Evolutionary conservation across 345 rosid species (phyloP).

Genomic region (rapeseed (Brassica napus)): Da-Ae NC_063446.1:2016001-2016500

Average conservation of each 20-base stretch:
- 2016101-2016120: conserved; percentile 25
- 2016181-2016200: conserved; percentile 82
- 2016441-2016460: conserved; percentile 89
- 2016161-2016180: neutral
- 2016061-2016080: conserved; percentile 60
- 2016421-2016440: conserved; percentile 90
- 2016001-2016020: conserved; percentile 39
- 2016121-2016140: neutral
- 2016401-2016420: conserved; percentile 48
- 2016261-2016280: conserved; percentile 96
- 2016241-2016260: conserved; percentile 98
- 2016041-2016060: conserved; percentile 67
- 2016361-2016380: neutral
- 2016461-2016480: conserved; percentile 60
- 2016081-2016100: conserved; percentile 45
- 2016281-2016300: conserved; percentile 86
- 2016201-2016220: conserved; percentile 43
- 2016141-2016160: neutral
- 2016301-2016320: neutral
- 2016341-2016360: neutral
- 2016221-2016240: conserved; percentile 98
- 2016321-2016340: neutral
- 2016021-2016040: conserved; percentile 56
- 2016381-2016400: neutral
- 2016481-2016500: conserved; percentile 98